Percentiles rank a stretch among this genome's conserved stretches.
phyloP scores from a whole-genome alignment of 768 basidiomycete species.

The Mycena albidolilacea region DNA sequence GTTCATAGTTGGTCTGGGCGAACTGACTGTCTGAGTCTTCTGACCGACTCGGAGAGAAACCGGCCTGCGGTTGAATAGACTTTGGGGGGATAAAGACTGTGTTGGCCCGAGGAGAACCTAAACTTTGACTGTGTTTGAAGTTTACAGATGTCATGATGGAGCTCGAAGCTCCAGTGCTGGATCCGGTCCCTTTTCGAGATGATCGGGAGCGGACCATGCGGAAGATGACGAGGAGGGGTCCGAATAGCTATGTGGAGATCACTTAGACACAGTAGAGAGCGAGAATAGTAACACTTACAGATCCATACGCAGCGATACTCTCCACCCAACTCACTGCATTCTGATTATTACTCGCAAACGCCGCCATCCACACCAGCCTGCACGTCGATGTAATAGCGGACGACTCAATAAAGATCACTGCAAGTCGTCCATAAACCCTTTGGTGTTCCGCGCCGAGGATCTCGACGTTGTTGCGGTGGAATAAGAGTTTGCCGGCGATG shows the following conservation, averaged over 20 bases:
- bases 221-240: background rate
- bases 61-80: constrained; percentile 25
- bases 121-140: background rate
- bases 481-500: constrained; percentile 28
- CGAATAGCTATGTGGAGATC: constrained; percentile 6
- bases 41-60: constrained; percentile 25
- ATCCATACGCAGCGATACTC: constrained; percentile 20
- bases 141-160: constrained; percentile 13
- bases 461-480: constrained; percentile 22
- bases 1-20: constrained; percentile 25
- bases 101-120: constrained; percentile 10
- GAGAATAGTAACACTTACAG: constrained; percentile 6
- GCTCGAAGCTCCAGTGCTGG: constrained; percentile 20
- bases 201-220: background rate
- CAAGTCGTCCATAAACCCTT: constrained; percentile 10
- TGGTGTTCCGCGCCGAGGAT: constrained; percentile 22
- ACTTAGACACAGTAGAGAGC: background rate
- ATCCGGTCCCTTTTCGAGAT: constrained; percentile 2
- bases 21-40: constrained; percentile 13
- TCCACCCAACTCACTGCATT: constrained; percentile 26
- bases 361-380: constrained; percentile 33
- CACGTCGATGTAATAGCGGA: constrained; percentile 27
- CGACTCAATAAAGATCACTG: constrained; percentile 17
- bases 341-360: constrained; percentile 27
- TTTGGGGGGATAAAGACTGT: constrained; percentile 18